Evolutionary conservation across 805 yeast genomes (phyloP), one percentile per base, ranked within the genome.

Genomic region (Pichia exigua): DNA sequence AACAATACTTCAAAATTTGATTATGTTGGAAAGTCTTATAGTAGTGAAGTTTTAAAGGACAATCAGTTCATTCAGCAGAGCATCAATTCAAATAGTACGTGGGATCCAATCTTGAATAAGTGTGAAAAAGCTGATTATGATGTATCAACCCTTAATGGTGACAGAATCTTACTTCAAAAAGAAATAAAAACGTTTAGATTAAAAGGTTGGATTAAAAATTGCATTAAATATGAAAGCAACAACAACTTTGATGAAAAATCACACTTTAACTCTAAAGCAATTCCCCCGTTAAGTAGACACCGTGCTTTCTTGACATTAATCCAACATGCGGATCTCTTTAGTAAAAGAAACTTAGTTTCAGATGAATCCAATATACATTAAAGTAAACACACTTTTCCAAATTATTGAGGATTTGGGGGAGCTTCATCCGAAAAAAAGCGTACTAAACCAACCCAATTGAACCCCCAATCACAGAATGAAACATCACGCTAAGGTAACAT

Each of bases 321-420:
- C 17, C 52, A 49, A 42, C 18, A 17, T 13, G 43, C 52, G 6
- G 48, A 42, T 10, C 45, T 49, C 17, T 49, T 49, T n/a, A 4
- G 20, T 35, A 7, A 9, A n/a, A 35, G 20, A 17, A 35, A n/a
- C 17, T n/a, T 35, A 35, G 20, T n/a, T 35, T 35, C 38, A n/a
- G 17, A n/a, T 7, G 20, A 35, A 6, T 35, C 39, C 13, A n/a
- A 15, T 11, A 30, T 30, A 12, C 7, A 3, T 30, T 15, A 30
- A 3, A 30, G 15, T 30, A 12, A 11, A 30, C 15, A n/a, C 35
- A 30, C 4, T 4, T 30, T 4, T 15, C 7, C n/a, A 3, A 32
- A 32, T 8, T 32, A 32, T 32, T 32, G n/a, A 15, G n/a, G n/a
- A 32, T 32, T 15, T 15, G 4, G n/a, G 12, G 12, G 38, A 32